Evolutionary conservation across 108 stramenopile genomes (phyloP), one percentile per base, ranked within the genome.

Genomic region (Discostella stelligeroides): DNA sequence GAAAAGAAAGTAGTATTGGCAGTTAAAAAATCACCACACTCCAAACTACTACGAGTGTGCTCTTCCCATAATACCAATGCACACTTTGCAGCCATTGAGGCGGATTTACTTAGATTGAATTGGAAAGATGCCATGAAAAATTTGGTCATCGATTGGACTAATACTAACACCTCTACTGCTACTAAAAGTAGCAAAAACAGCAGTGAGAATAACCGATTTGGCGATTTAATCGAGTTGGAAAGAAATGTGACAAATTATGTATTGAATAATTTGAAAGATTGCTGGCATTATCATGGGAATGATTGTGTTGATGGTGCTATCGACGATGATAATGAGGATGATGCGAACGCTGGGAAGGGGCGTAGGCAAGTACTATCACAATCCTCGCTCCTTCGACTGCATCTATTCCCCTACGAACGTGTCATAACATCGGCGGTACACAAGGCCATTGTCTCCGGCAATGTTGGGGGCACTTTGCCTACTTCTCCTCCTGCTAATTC

Each of bases 81-180:
- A 20, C 72, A 73, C 15, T 73, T 64, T 57, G 72, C 72, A 25
- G 55, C 63, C 2, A 58, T 73, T 21, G 72, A 73, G 58, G 72
- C n/a, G n/a, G n/a, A n/a, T n/a, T n/a, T n/a, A n/a, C n/a, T n/a
- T n/a, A n/a, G n/a, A n/a, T n/a, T n/a, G n/a, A n/a, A n/a, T n/a
- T n/a, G n/a, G n/a, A n/a, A n/a, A n/a, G n/a, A n/a, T n/a, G n/a
- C n/a, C n/a, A n/a, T n/a, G n/a, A n/a, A n/a, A n/a, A n/a, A n/a
- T n/a, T n/a, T n/a, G n/a, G n/a, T n/a, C n/a, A n/a, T n/a, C n/a
- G n/a, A n/a, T n/a, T n/a, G n/a, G n/a, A n/a, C n/a, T n/a, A n/a
- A n/a, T n/a, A n/a, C n/a, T n/a, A n/a, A n/a, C n/a, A n/a, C n/a
- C n/a, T n/a, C n/a, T n/a, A n/a, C n/a, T n/a, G n/a, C n/a, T n/a